A percentile compares a stretch with the other conserved stretches of the same genome.
Conservation (phyloP, 148 eudicot species). For the Camellia granthamiana region DNA sequence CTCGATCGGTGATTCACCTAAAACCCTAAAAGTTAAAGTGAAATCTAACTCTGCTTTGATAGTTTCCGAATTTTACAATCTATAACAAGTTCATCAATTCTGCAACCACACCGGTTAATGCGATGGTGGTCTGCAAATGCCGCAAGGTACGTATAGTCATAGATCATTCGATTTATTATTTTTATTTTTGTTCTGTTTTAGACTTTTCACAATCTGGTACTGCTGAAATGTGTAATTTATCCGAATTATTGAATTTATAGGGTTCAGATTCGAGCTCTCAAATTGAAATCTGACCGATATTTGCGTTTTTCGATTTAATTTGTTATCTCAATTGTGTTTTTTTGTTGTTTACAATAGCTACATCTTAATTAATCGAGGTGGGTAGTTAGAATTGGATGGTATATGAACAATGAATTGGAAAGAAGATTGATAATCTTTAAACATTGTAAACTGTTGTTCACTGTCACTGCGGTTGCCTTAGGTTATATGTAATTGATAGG, state of each 20-base stretch:
- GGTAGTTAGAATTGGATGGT: too few relatives aligned
- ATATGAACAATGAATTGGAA: too few relatives aligned
- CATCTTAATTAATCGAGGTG: too few relatives aligned
- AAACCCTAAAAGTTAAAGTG: constrained; percentile 27
- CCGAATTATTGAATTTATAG: not conserved
- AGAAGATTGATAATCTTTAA: too few relatives aligned
- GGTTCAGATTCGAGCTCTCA: constrained; percentile 1
- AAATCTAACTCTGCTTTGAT: constrained; percentile 4
- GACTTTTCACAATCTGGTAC: too few relatives aligned
- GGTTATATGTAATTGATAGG: not conserved
- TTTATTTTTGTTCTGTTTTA: too few relatives aligned
- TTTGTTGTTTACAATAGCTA: too few relatives aligned
- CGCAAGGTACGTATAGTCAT: constrained; percentile 51
- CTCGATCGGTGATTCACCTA: not conserved
- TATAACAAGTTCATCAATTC: constrained; percentile 11
- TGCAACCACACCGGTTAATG: constrained; percentile 25
- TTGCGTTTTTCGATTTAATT: not conserved
- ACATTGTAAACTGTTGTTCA: not conserved
- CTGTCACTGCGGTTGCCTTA: not conserved
- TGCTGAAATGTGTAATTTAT: too few relatives aligned
- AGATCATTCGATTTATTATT: too few relatives aligned
- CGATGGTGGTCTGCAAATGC: constrained; percentile 96
- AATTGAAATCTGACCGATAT: not conserved
- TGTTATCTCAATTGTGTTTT: not conserved
- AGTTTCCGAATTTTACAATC: not conserved